Conservation (phyloP, 768 basidiomycete genomes). For the Xerocomus brunneocitrinus region DNA sequence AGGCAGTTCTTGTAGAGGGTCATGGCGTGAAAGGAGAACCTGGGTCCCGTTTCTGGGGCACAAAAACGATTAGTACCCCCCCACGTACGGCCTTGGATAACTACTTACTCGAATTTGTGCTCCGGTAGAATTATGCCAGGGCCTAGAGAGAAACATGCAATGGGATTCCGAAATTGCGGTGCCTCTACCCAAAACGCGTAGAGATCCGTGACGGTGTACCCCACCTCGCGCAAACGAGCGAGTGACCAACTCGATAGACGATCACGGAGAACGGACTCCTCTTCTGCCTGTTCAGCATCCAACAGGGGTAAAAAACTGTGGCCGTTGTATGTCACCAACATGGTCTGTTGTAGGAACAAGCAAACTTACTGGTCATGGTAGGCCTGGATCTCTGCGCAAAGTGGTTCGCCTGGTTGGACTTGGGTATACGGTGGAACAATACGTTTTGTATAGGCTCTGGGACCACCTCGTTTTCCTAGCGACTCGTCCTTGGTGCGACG, state of each 20-base stretch:
- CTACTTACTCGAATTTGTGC: slow-evolving; percentile 65
- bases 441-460: slow-evolving; percentile 34
- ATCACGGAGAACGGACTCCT: slow-evolving; percentile 53
- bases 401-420: slow-evolving; percentile 37
- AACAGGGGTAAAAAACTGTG: slow-evolving; percentile 46
- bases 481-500: slow-evolving; percentile 10
- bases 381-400: slow-evolving; percentile 45
- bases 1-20: slow-evolving; percentile 56
- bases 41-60: slow-evolving; percentile 61
- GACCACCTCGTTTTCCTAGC: slow-evolving; percentile 7
- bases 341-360: not conserved
- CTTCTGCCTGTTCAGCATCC: slow-evolving; percentile 59
- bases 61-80: not conserved
- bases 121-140: slow-evolving; percentile 60
- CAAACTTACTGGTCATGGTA: slow-evolving; percentile 52
- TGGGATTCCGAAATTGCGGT: slow-evolving; percentile 59
- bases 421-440: slow-evolving; percentile 33
- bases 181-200: slow-evolving; percentile 64
- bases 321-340: not conserved
- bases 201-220: slow-evolving; percentile 65
- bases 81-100: not conserved
- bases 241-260: slow-evolving; percentile 68
- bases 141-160: slow-evolving; percentile 62
- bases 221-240: slow-evolving; percentile 56
- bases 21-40: slow-evolving; percentile 56